Base-by-base conservation (phyloP, 495 filamentous ascomycete genomes). In the Hypomontagnella submonticulosa region DNA sequence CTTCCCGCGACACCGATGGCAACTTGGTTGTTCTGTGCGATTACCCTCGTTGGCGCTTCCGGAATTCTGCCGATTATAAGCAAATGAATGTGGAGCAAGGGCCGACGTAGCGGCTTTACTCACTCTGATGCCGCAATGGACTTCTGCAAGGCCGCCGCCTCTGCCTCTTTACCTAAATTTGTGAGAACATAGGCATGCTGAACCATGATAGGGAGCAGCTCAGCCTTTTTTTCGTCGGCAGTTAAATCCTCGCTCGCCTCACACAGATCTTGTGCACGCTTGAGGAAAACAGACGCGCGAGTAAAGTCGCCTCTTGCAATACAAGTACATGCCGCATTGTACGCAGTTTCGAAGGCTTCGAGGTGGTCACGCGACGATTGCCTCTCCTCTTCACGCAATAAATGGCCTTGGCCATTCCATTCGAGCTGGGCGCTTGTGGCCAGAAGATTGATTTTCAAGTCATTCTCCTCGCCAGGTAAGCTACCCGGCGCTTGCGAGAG, bases 301-400 rank as follows among this genome's bases (percentile, higher is more conserved):
- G 73, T 78, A 48, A 93, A 84, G 64, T 93, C 91, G 9, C 89
- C 90, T 60, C 88, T 83, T 8, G 92, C 92, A 71, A 98, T 90
- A 72, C 88, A 89, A 41, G 84, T 85, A 73, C 94, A 98, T 18
- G 93, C 96, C 6, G 89, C 88, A 79, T 99, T 99, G 77, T 93
- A 99, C 0, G 92, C 85, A 4, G 90, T 96, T 76, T 99, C 95
- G 67, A 98, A 99, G 3, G 89, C 88, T 71, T 97, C 92, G 43
- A 97, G 75, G 69, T 96, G 92, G 56, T 92, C 91, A 59, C 88
- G 82, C 13, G 78, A 81, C 11, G 87, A 81, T 71, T 90, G 77
- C 65, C 77, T 80, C 50, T 80, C 75, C 5, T 64, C 60, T 30
- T 79, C 76, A 9, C 63, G 72, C 57, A 83, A 43, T 57, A 71